Evolutionary conservation across 2,329 filamentous ascomycete genomes (phyloP).

Genomic region (Microdochium trichocladiopsis): DNA sequence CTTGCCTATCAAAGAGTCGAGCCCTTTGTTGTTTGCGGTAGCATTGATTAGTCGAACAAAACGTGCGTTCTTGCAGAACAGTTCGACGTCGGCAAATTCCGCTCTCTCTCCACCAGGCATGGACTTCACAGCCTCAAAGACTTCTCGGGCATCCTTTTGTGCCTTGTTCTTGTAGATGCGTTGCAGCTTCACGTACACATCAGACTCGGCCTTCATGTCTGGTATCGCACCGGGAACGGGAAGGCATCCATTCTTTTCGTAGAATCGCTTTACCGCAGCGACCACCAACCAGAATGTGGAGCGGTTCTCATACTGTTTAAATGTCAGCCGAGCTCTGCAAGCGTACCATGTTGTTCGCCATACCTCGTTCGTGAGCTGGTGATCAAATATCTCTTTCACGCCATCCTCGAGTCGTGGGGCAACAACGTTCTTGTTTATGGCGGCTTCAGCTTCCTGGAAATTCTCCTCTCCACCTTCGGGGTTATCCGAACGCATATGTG

Average conservation of each 20-base stretch:
- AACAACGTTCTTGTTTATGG: slow-evolving; percentile 82
- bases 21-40: slow-evolving; percentile 31
- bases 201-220: slow-evolving; percentile 95
- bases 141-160: slow-evolving; percentile 67
- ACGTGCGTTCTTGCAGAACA: slow-evolving; percentile 91
- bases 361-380: slow-evolving; percentile 45
- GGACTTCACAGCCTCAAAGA: slow-evolving; percentile 56
- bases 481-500: slow-evolving; percentile 61
- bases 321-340: slow-evolving; percentile 9
- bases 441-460: slow-evolving; percentile 83
- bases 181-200: slow-evolving; percentile 83
- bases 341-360: slow-evolving; percentile 37
- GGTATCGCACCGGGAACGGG: slow-evolving; percentile 83
- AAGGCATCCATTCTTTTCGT: slow-evolving; percentile 62
- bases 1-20: slow-evolving; percentile 48
- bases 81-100: slow-evolving; percentile 69
- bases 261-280: slow-evolving; percentile 70
- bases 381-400: slow-evolving; percentile 72
- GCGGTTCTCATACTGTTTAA: slow-evolving; percentile 30
- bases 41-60: slow-evolving; percentile 82
- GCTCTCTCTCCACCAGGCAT: slow-evolving; percentile 44
- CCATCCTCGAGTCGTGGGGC: slow-evolving; percentile 59
- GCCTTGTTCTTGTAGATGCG: slow-evolving; percentile 91
- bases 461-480: slow-evolving; percentile 92
- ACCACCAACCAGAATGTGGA: slow-evolving; percentile 86